Percentiles rank a stretch among this genome's conserved stretches.
phyloP scores from a whole-genome alignment of 768 basidiomycete species.

The Paxillus involutus region DNA sequence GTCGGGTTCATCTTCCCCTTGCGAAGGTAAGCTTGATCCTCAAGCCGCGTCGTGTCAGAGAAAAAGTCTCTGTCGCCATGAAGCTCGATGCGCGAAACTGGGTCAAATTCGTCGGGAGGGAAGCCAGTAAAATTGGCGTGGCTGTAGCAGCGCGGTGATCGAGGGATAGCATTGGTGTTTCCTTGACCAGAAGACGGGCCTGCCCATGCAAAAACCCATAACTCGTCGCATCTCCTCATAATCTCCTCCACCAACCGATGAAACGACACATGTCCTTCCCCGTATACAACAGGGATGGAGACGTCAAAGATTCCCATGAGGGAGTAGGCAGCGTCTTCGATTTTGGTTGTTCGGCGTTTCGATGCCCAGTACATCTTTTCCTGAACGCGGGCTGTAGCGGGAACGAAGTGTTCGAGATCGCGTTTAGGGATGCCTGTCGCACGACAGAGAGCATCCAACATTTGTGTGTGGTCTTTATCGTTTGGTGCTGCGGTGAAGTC shows the following conservation, averaged over 20 bases:
- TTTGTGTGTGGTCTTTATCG: no score
- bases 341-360: conserved; percentile 17
- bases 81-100: no score
- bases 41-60: no score
- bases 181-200: not conserved
- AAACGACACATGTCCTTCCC: conserved; percentile 4
- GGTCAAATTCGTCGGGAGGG: no score
- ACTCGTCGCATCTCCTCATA: not conserved
- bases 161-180: not conserved
- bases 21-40: no score
- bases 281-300: conserved; percentile 14
- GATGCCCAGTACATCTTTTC: conserved; percentile 22
- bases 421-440: no score
- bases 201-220: not conserved
- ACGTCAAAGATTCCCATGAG: conserved; percentile 20
- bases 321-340: conserved; percentile 20
- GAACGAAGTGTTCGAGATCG: not conserved
- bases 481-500: no score
- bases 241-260: no score
- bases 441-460: no score
- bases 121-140: not conserved
- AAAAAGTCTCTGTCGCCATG: no score
- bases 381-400: not conserved
- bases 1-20: no score
- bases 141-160: not conserved